Evolutionary conservation across 2,329 filamentous ascomycete genomes (phyloP).

Genomic region (Talaromyces amestolkiae): DNA sequence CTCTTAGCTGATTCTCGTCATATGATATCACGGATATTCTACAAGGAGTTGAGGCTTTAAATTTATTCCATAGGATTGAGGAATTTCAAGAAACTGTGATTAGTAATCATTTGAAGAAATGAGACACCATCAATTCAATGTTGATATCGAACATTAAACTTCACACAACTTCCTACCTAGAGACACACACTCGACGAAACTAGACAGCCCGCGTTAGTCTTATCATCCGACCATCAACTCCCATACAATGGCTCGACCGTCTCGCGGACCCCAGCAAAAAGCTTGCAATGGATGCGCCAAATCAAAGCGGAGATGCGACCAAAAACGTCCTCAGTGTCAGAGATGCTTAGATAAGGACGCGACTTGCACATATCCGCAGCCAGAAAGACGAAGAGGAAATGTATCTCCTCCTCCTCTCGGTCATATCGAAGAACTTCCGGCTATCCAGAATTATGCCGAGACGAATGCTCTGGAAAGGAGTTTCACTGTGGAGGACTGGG

Average conservation of each 20-base stretch:
- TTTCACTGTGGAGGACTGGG: background rate
- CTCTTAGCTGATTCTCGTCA: background rate
- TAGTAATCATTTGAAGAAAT: background rate
- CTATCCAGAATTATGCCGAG: background rate
- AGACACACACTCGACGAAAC: no score
- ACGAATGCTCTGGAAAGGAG: background rate
- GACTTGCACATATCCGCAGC: background rate
- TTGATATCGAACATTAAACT: no score
- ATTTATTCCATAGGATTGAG: background rate
- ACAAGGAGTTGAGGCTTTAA: background rate
- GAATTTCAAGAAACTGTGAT: background rate
- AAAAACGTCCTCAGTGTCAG: background rate
- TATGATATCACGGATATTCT: background rate
- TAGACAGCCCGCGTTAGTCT: background rate
- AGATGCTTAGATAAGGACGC: background rate
- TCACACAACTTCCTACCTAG: no score
- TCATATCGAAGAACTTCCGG: background rate
- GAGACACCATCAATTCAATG: no score
- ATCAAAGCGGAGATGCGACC: slow-evolving; percentile 1
- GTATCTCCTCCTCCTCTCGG: background rate
- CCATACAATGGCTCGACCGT: background rate
- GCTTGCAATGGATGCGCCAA: background rate
- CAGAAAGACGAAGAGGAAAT: background rate
- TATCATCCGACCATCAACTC: background rate
- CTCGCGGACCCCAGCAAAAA: background rate